phyloP scores from a whole-genome alignment of 2,329 filamentous ascomycete species.

The Cladosporium sp. region DNA sequence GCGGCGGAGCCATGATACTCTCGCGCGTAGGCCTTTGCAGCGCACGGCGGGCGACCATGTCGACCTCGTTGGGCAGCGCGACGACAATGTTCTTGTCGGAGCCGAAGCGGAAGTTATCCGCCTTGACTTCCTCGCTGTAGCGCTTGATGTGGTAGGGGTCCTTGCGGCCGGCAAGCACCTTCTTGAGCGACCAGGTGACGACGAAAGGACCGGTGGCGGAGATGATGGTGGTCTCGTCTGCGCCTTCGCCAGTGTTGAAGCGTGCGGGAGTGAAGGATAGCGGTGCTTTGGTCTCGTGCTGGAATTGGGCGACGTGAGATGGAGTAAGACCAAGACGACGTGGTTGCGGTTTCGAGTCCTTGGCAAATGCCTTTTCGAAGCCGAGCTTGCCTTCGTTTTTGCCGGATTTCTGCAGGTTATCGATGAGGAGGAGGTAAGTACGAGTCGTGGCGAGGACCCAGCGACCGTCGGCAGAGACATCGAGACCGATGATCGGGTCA shows the following conservation, averaged over 20 bases:
- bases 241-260: conserved; percentile 83
- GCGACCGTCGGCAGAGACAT: conserved; percentile 90
- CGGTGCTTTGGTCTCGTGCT: conserved; percentile 85
- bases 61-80: conserved; percentile 91
- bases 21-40: conserved; percentile 86
- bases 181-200: conserved; percentile 92
- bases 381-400: conserved; percentile 98
- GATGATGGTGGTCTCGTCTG: conserved; percentile 84
- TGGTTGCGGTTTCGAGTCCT: conserved; percentile 89
- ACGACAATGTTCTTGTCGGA: conserved; percentile 98
- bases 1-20: conserved; percentile 67
- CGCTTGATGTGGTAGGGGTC: conserved; percentile 95
- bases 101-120: conserved; percentile 96
- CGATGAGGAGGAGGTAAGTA: conserved; percentile 91
- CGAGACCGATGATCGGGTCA: conserved; percentile 89
- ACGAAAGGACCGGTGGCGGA: conserved; percentile 96
- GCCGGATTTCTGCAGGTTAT: conserved; percentile 81
- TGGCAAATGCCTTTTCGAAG: conserved; percentile 88
- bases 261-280: conserved; percentile 85
- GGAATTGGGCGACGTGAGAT: conserved; percentile 92
- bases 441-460: conserved; percentile 93
- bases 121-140: conserved; percentile 91
- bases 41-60: conserved; percentile 86
- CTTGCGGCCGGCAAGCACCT: conserved; percentile 73
- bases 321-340: conserved; percentile 84